Base-by-base conservation (phyloP, 306 rosid species). In the Canavalia ensiformis region DNA sequence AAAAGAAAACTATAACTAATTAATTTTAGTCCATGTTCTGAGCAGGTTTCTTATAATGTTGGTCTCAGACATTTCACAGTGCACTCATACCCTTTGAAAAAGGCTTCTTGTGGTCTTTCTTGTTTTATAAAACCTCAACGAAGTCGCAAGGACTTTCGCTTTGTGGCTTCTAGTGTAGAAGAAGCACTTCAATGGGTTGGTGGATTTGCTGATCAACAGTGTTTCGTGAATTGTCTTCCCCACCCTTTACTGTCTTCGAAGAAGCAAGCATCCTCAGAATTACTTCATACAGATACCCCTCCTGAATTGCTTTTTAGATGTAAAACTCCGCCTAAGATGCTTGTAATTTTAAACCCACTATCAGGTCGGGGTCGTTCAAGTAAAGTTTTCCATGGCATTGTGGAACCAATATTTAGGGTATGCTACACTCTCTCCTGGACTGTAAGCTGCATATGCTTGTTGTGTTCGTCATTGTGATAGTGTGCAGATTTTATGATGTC, bases 141-240 rank as follows among this genome's bases (percentile, higher is more conserved):
- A 84, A 86, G 81, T 82, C 88, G 85, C 70, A 95, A 88, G 84
- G 98, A 95, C 86, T 90, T 86, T 55, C 93, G 96, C 46, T 95
- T 91, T 89, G 78, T 88, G 79, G 97, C 99, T 71, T 87, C 98
- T 81, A 91, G 80, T 45, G 51, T 84, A 33, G 99, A 95, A 66
- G 99, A 95, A 84, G 99, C 99, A 55, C 75, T 95, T 85, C 97
- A 89, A 55, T 95, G 99, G 99, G 97, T 95, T 85, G 97, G 94
- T 47, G 98, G 94, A 58, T 90, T 93, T 90, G 99, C 99, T 10
- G 99, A 95, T 86, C 99, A 95, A 82, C 96, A 93, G 50, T 95
- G 99, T 83, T 91, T 85, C 4, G 86, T 95, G 73, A 91, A 95
- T 85, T 93, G 97, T 88, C 91, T 95, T 79, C 99, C 99, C 63